Evolutionary conservation across 352 stramenopile genomes (phyloP), one percentile per base, ranked within the genome.

Genomic region (Lagenidium giganteum): DNA sequence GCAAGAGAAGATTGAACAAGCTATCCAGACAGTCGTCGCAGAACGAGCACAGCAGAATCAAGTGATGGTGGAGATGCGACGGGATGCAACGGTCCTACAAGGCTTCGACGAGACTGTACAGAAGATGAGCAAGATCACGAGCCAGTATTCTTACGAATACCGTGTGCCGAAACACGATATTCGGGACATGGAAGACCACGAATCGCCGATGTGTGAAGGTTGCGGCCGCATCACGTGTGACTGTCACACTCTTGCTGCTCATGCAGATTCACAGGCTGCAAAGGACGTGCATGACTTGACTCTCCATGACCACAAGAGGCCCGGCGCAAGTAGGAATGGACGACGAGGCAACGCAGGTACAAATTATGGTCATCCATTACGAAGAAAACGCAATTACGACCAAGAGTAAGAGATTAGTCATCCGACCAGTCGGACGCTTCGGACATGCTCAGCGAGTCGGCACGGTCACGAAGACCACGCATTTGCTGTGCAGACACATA

Each of bases 361-460:
- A n/a, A n/a, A n/a, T n/a, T n/a, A n/a, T n/a, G n/a, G n/a, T n/a
- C n/a, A n/a, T n/a, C n/a, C n/a, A n/a, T n/a, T n/a, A n/a, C n/a
- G n/a, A n/a, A n/a, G n/a, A n/a, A n/a, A n/a, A n/a, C n/a, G n/a
- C n/a, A n/a, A n/a, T n/a, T n/a, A n/a, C n/a, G n/a, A n/a, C n/a
- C n/a, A n/a, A n/a, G n/a, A n/a, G 20, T 28, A n/a, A n/a, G 7
- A 42, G 37, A 18, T 29, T 55, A 90, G 11, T 93, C 72, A 37
- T 94, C 82, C 17, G 82, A 94, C 82, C 82, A 94, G 47, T 94
- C 82, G 3, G 82, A 94, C 6, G 77, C 75, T 51, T 90, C 77
- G 12, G 79, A 92, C 67, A 94, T 71, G 35, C 74, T 87, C 38
- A 94, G 42, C 23, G 82, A 94, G 42, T 85, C 77, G 23, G 66